Conservation (phyloP, 352 stramenopile species). For the Phytophthora europaea region DNA sequence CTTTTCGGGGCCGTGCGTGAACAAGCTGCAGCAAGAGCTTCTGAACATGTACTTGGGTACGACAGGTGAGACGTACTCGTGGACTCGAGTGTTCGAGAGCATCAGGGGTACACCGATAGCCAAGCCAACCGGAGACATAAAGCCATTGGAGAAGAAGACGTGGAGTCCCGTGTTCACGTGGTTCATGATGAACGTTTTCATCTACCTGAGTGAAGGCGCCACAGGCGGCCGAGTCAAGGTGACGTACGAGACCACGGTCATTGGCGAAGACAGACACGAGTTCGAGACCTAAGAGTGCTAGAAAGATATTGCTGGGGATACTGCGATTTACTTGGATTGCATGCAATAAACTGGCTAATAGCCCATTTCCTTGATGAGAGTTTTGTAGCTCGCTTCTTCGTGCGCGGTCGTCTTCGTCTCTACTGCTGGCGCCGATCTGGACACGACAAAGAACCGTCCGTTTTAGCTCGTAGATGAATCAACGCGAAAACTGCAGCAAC, state of each 20-base stretch:
- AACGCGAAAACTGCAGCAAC: neutral
- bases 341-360: slow-evolving; percentile 50
- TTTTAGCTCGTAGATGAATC: neutral
- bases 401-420: slow-evolving; percentile 5
- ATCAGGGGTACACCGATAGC: slow-evolving; percentile 15
- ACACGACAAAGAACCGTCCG: neutral
- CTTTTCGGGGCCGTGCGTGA: slow-evolving; percentile 55
- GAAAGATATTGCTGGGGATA: slow-evolving; percentile 13
- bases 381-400: slow-evolving; percentile 54
- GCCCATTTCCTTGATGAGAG: slow-evolving; percentile 80
- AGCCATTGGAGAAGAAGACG: slow-evolving; percentile 58
- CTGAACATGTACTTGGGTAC: slow-evolving; percentile 78
- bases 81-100: slow-evolving; percentile 39
- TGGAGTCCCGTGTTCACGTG: slow-evolving; percentile 81
- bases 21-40: slow-evolving; percentile 66
- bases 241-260: slow-evolving; percentile 61
- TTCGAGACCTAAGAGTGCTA: slow-evolving; percentile 34
- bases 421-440: slow-evolving; percentile 4
- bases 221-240: slow-evolving; percentile 77
- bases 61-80: slow-evolving; percentile 38
- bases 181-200: slow-evolving; percentile 87
- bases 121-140: slow-evolving; percentile 50
- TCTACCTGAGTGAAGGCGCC: slow-evolving; percentile 80
- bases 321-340: slow-evolving; percentile 18
- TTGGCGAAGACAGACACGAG: slow-evolving; percentile 36